These are phyloP conservation scores for Gymnopus androsaceus DNA, from an alignment of 1,284 basidiomycete species.

Conservation along the genomic window DNA sequence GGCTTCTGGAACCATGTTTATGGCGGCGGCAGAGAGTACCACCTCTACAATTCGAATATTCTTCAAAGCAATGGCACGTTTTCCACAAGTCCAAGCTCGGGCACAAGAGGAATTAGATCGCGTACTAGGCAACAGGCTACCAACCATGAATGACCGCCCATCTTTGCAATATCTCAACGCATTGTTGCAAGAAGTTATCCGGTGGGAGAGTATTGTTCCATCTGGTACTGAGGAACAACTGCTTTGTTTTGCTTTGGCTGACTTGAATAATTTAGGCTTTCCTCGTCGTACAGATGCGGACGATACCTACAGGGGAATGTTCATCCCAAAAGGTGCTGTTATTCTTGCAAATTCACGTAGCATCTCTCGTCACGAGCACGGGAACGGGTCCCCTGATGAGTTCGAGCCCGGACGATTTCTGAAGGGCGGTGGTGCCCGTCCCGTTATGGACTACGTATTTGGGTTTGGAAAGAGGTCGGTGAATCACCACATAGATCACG, in stretches of 20 bases:
- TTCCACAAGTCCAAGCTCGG: not conserved
- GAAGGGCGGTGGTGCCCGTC: not conserved
- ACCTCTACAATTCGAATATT: not conserved
- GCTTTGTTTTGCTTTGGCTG: not conserved
- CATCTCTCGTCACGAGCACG: not conserved
- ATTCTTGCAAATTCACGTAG: conserved; percentile 6
- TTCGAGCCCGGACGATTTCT: not conserved
- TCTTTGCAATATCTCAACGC: not conserved
- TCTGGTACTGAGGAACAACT: not conserved
- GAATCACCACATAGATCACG: not conserved
- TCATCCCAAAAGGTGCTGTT: conserved; percentile 10
- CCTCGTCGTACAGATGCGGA: conserved; percentile 4
- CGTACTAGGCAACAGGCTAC: not conserved
- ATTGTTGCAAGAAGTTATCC: not conserved
- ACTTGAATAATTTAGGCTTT: not conserved
- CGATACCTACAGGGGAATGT: conserved; percentile 11
- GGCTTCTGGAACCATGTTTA: not conserved
- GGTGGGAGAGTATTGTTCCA: not conserved
- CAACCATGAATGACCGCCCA: not conserved
- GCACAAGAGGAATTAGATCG: conserved; percentile 5
- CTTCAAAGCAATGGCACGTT: conserved; percentile 1
- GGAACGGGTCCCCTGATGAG: not conserved
- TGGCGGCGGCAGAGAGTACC: not conserved
- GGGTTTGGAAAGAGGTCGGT: not conserved
- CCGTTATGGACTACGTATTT: not conserved